phyloP scores from a whole-genome alignment of 164 flowering plant genomes.

The Liriodendron chinense region DNA sequence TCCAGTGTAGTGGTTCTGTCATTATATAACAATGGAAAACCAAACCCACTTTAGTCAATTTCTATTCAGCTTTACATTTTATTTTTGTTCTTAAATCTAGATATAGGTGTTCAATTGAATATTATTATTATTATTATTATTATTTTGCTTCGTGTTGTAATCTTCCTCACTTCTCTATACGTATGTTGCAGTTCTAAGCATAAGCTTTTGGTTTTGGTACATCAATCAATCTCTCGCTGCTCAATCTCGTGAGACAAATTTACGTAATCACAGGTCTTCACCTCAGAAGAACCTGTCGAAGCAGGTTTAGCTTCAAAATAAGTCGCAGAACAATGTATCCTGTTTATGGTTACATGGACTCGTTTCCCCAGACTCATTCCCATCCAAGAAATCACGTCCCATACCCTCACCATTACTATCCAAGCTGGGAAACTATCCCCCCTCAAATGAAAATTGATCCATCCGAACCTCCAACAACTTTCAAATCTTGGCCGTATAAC shows the following conservation, averaged over 20 bases:
- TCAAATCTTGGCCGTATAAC: slow-evolving; percentile 27
- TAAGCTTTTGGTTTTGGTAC: neutral
- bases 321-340: slow-evolving; percentile 29
- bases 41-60: no score
- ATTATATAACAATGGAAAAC: no score
- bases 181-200: neutral
- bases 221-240: neutral
- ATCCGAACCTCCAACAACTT: slow-evolving; percentile 2
- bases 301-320: neutral
- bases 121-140: no score
- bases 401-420: slow-evolving; percentile 16
- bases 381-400: slow-evolving; percentile 22
- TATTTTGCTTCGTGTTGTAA: neutral
- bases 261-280: neutral
- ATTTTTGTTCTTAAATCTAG: no score
- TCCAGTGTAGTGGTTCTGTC: no score
- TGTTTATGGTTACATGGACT: slow-evolving; percentile 27
- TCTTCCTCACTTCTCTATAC: neutral
- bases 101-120: no score
- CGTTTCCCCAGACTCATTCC: slow-evolving; percentile 16
- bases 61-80: no score
- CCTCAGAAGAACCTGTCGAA: neutral
- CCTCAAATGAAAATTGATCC: slow-evolving; percentile 27
- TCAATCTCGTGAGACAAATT: neutral
- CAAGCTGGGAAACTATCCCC: slow-evolving; percentile 19